phyloP scores from a whole-genome alignment of 768 basidiomycete genomes.

The Postia placenta region DNA sequence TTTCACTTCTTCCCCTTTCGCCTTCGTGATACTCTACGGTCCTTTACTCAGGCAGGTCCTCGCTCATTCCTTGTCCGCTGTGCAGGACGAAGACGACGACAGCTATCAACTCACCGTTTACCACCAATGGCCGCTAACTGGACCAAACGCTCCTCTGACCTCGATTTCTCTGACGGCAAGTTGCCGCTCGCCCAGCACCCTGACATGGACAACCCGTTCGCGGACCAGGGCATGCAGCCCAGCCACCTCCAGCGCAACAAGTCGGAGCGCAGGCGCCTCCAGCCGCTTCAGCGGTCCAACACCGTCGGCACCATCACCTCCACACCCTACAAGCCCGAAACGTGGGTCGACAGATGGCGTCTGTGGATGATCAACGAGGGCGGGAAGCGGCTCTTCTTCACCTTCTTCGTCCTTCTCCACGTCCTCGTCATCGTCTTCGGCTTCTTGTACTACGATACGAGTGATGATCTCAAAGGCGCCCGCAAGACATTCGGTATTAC shows the following conservation, averaged over 20 bases:
- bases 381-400: slow-evolving; percentile 72
- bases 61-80: slow-evolving; percentile 24
- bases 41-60: slow-evolving; percentile 41
- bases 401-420: slow-evolving; percentile 76
- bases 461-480: slow-evolving; percentile 69
- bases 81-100: slow-evolving; percentile 25
- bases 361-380: slow-evolving; percentile 97
- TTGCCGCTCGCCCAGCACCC: slow-evolving; percentile 49
- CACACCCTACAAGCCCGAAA: slow-evolving; percentile 31
- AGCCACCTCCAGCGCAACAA: slow-evolving; percentile 75
- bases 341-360: slow-evolving; percentile 42
- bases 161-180: slow-evolving; percentile 62
- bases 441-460: slow-evolving; percentile 68
- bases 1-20: slow-evolving; percentile 8
- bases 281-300: slow-evolving; percentile 71
- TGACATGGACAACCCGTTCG: slow-evolving; percentile 22
- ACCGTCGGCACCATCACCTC: slow-evolving; percentile 27
- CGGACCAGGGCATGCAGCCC: slow-evolving; percentile 25
- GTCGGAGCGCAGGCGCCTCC: slow-evolving; percentile 75
- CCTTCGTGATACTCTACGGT: slow-evolving; percentile 9
- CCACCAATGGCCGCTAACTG: slow-evolving; percentile 28
- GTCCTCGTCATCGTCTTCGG: slow-evolving; percentile 73
- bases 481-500: slow-evolving; percentile 68
- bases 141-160: slow-evolving; percentile 44
- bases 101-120: slow-evolving; percentile 1